These are phyloP conservation scores for Eutrema salsugineum DNA, from an alignment of 441 rosid species.

Conservation along the genomic window DNA sequence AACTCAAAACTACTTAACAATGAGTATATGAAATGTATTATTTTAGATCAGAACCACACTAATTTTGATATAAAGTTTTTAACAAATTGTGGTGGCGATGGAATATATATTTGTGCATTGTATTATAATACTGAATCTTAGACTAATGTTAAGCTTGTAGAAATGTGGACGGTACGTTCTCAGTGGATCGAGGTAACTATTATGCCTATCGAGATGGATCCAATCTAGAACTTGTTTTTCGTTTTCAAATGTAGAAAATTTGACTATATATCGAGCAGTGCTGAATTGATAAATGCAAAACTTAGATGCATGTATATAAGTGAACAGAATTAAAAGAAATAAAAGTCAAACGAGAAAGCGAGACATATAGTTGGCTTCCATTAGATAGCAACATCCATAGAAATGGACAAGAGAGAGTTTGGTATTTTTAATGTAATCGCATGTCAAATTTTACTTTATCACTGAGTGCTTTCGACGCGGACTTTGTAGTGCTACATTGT, in stretches of 20 bases:
- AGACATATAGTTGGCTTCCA: slow-evolving; percentile 35
- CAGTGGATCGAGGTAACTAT: neutral
- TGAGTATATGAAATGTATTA: too few species aligned
- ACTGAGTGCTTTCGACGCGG: slow-evolving; percentile 29
- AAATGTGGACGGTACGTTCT: neutral
- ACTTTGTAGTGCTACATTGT: slow-evolving; percentile 17
- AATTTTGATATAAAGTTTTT: too few species aligned
- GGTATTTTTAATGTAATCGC: slow-evolving; percentile 24
- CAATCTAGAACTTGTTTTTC: neutral
- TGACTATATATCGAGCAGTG: neutral
- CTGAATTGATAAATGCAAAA: neutral
- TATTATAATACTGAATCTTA: neutral
- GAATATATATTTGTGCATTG: neutral
- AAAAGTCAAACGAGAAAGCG: slow-evolving; percentile 18
- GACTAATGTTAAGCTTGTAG: neutral
- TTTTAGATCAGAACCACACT: too few species aligned
- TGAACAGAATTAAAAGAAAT: neutral
- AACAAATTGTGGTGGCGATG: neutral
- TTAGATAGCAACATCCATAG: slow-evolving; percentile 3
- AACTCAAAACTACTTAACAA: too few species aligned
- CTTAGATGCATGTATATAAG: neutral
- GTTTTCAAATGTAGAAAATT: neutral
- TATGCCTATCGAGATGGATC: neutral
- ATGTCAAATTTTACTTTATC: slow-evolving; percentile 13
- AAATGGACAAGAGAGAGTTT: slow-evolving; percentile 26